Percentiles rank a stretch among this genome's conserved stretches.
These are phyloP conservation scores for Dendrocalamus latiflorus DNA, from an alignment of 202 grass and related monocot species.

Conservation along the genomic window DNA sequence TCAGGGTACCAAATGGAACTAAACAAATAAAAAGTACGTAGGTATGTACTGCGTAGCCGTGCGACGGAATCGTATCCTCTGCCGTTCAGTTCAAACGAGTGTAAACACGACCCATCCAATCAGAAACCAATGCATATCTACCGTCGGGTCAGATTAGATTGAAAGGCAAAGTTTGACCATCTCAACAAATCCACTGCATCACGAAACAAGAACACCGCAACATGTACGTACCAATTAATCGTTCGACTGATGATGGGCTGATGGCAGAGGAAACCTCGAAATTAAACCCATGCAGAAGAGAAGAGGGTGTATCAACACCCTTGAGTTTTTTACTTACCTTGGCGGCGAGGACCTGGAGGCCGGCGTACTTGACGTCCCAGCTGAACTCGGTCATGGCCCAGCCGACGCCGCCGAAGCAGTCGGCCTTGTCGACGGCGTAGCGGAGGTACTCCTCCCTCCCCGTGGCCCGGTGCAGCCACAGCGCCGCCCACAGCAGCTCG, in stretches of 20 bases:
- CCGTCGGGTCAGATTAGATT: neutral
- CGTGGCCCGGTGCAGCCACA: slow-evolving; percentile 91
- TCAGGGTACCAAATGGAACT: neutral
- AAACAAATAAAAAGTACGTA: neutral
- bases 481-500: slow-evolving; percentile 90
- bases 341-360: slow-evolving; percentile 69
- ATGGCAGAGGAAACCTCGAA: neutral
- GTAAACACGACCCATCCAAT: neutral
- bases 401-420: slow-evolving; percentile 41
- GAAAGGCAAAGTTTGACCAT: neutral
- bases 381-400: slow-evolving; percentile 93
- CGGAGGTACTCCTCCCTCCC: slow-evolving; percentile 45
- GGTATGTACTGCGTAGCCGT: neutral
- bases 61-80: neutral
- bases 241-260: neutral
- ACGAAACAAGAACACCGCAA: neutral
- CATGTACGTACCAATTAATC: neutral
- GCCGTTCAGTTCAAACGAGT: neutral
- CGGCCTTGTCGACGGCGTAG: slow-evolving; percentile 58
- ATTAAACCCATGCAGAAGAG: neutral
- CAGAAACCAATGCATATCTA: neutral
- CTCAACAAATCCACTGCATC: neutral
- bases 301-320: rapidly evolving
- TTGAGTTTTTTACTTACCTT: slow-evolving; percentile 34
- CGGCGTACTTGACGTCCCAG: slow-evolving; percentile 93